Conservation (phyloP, 73 alveolate genomes). For the Tetrahymena thermophila region DNA sequence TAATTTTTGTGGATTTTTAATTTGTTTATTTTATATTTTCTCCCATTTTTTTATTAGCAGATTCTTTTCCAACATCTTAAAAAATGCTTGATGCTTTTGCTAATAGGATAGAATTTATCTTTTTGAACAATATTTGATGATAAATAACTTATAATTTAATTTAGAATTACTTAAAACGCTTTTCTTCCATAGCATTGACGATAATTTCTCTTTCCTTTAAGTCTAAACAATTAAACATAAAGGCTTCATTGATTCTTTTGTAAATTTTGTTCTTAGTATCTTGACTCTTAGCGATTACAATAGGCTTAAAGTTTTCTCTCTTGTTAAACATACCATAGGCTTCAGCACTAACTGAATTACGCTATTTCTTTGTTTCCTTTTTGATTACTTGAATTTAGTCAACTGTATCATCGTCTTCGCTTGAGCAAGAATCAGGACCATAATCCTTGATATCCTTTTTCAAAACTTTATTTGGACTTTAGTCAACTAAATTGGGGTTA, state of each 20-base stretch:
- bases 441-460: background rate
- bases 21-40: background rate
- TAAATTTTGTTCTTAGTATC: slow-evolving; percentile 59
- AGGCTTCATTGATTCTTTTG: slow-evolving; percentile 48
- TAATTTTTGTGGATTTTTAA: too few relatives aligned
- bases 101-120: too few relatives aligned
- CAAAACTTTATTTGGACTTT: background rate
- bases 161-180: slow-evolving; percentile 21
- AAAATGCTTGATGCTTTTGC: background rate
- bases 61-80: background rate
- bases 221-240: slow-evolving; percentile 56
- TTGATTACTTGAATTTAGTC: slow-evolving; percentile 17
- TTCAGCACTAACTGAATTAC: slow-evolving; percentile 84
- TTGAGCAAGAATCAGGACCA: slow-evolving; percentile 19
- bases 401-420: slow-evolving; percentile 25
- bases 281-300: slow-evolving; percentile 67
- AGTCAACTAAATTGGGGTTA: background rate
- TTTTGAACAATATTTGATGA: too few relatives aligned
- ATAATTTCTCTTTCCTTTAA: slow-evolving; percentile 63
- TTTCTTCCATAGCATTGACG: slow-evolving; percentile 64
- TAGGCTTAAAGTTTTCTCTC: slow-evolving; percentile 79
- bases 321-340: slow-evolving; percentile 90
- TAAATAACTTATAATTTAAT: background rate
- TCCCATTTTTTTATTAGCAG: background rate
- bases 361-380: slow-evolving; percentile 37